Conservation (phyloP, 805 yeast species). For the Candida insectalens region DNA sequence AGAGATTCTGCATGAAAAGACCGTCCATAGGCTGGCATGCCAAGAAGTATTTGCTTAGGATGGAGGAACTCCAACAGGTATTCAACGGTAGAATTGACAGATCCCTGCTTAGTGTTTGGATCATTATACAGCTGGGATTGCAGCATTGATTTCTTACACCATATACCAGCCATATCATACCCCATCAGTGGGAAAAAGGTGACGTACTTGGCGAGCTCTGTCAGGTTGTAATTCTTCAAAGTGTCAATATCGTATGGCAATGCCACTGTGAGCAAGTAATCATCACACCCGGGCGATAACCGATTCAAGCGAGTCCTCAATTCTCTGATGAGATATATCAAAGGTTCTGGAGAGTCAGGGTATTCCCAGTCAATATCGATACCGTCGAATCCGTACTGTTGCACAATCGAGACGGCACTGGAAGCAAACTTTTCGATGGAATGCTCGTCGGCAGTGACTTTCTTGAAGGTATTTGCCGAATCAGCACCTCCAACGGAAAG, state of each 20-base stretch:
- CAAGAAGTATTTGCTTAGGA: constrained; percentile 49
- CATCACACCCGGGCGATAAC: constrained; percentile 20
- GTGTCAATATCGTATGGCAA: constrained; percentile 56
- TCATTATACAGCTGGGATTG: constrained; percentile 56
- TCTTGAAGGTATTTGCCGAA: constrained; percentile 31
- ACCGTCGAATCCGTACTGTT: constrained; percentile 70
- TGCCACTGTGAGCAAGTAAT: constrained; percentile 51
- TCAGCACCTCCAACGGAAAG: constrained; percentile 83
- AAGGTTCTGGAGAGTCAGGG: constrained; percentile 31
- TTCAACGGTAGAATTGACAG: constrained; percentile 35
- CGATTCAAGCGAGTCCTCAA: neutral
- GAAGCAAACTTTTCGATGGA: constrained; percentile 36
- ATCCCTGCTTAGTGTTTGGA: constrained; percentile 8
- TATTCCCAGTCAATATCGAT: constrained; percentile 95
- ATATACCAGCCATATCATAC: constrained; percentile 76
- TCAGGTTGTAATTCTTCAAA: constrained; percentile 32
- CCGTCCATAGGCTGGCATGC: constrained; percentile 83
- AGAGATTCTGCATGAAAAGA: constrained; percentile 11
- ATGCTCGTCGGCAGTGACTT: constrained; percentile 14
- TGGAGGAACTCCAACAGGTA: constrained; percentile 18
- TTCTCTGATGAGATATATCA: constrained; percentile 24
- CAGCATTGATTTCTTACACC: constrained; percentile 54
- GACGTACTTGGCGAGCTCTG: constrained; percentile 47
- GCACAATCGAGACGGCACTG: constrained; percentile 37
- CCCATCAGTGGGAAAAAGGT: constrained; percentile 84